Evolutionary conservation across 192 early-diverging fungal species (phyloP).

Genomic region (Entomortierella chlamydospora): DNA sequence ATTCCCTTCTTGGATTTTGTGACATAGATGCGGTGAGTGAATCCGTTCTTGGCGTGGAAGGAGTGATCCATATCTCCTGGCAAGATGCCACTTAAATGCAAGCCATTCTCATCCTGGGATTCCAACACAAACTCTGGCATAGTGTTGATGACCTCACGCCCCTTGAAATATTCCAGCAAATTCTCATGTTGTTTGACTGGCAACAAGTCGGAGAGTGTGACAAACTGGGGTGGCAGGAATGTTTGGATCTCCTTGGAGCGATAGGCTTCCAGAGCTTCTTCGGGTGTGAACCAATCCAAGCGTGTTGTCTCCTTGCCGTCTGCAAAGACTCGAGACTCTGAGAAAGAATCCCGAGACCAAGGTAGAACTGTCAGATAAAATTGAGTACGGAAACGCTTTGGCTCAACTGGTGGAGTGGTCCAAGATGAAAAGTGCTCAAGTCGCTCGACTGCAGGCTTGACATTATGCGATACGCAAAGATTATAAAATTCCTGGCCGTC

Average conservation of each 20-base stretch:
- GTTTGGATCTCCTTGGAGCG: constrained; percentile 57
- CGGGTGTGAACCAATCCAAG: constrained; percentile 77
- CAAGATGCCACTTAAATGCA: constrained; percentile 38
- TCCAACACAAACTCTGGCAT: constrained; percentile 55
- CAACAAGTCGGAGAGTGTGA: constrained; percentile 63
- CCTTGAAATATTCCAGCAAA: constrained; percentile 30
- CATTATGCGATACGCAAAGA: constrained; percentile 57
- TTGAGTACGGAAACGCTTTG: constrained; percentile 72
- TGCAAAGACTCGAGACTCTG: constrained; percentile 40
- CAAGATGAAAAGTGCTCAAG: constrained; percentile 74
- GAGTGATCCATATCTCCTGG: constrained; percentile 62
- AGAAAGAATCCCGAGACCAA: constrained; percentile 49
- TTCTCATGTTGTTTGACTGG: constrained; percentile 60
- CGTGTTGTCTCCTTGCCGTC: constrained; percentile 72
- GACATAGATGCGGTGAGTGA: constrained; percentile 31
- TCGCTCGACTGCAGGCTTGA: constrained; percentile 58
- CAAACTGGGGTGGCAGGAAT: constrained; percentile 76
- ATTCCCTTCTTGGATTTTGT: constrained; percentile 47
- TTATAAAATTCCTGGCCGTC: constrained; percentile 62
- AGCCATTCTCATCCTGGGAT: constrained; percentile 28
- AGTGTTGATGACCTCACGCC: constrained; percentile 33
- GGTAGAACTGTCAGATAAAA: constrained; percentile 73
- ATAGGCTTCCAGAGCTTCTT: constrained; percentile 66
- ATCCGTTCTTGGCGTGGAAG: constrained; percentile 12
- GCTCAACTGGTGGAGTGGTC: constrained; percentile 69